These are phyloP conservation scores for Xanthoparmelia taractica DNA, from an alignment of 495 filamentous ascomycete species.

Conservation along the genomic window DNA sequence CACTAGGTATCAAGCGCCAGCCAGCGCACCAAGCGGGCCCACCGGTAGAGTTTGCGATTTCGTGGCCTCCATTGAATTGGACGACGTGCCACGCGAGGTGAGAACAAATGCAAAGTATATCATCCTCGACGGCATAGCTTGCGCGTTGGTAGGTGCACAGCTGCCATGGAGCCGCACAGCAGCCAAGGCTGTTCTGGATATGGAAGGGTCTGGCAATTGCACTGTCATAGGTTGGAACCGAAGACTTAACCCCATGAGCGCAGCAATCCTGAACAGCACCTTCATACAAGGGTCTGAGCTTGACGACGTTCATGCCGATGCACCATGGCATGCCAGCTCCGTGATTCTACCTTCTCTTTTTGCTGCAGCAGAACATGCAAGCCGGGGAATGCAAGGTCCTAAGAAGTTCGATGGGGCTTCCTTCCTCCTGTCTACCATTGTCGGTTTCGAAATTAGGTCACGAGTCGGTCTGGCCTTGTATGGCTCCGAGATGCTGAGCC, in stretches of 20 bases:
- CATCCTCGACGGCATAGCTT: constrained; percentile 40
- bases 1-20: not conserved
- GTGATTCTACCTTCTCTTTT: constrained; percentile 11
- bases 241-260: constrained; percentile 24
- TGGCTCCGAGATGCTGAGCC: constrained; percentile 33
- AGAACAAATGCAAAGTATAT: constrained; percentile 35
- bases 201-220: constrained; percentile 33
- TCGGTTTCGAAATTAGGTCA: constrained; percentile 37
- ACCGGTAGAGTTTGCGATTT: constrained; percentile 28
- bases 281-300: constrained; percentile 21
- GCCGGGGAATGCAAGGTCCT: not conserved
- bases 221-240: constrained; percentile 31
- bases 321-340: constrained; percentile 33
- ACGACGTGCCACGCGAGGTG: constrained; percentile 25
- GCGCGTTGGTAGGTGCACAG: constrained; percentile 36
- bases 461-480: constrained; percentile 37
- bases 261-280: constrained; percentile 21
- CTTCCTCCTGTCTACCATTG: constrained; percentile 35
- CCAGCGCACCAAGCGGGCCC: constrained; percentile 9
- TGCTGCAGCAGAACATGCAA: constrained; percentile 3
- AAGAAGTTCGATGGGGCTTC: constrained; percentile 19
- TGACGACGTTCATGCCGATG: constrained; percentile 30
- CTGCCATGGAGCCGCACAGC: constrained; percentile 38
- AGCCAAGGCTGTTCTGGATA: constrained; percentile 29
- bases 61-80: constrained; percentile 17